Evolutionary conservation across 208 protist genomes (phyloP).

Genomic region (Leishmania turanica): DNA sequence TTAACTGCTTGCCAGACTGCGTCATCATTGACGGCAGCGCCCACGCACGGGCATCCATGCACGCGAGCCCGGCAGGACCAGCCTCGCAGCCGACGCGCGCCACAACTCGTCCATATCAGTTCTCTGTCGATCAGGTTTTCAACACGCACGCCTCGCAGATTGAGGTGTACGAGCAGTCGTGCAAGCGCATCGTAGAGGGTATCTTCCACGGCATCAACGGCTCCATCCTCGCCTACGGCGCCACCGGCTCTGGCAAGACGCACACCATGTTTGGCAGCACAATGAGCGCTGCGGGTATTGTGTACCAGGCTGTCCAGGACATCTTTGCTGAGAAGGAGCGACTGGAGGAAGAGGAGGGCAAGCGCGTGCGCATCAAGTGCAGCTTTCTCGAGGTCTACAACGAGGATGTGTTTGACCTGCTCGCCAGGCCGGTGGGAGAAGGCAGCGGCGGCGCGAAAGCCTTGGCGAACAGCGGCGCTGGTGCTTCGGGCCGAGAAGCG

Average conservation of each 20-base stretch:
- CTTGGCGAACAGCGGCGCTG: not conserved
- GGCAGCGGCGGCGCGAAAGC: conserved; percentile 48
- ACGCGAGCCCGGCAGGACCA: not conserved
- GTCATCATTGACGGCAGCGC: conserved; percentile 54
- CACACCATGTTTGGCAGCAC: conserved; percentile 90
- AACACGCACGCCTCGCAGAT: conserved; percentile 68
- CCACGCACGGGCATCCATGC: not conserved
- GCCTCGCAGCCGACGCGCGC: conserved; percentile 15
- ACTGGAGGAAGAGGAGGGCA: conserved; percentile 57
- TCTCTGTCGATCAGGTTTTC: conserved; percentile 73
- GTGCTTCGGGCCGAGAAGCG: not conserved
- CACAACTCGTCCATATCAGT: conserved; percentile 54
- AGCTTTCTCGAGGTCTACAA: conserved; percentile 92
- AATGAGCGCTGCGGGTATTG: conserved; percentile 76
- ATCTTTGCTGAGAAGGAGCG: conserved; percentile 75
- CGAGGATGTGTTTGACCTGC: conserved; percentile 86
- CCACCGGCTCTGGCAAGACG: conserved; percentile 90
- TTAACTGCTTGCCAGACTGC: conserved; percentile 68
- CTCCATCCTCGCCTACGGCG: conserved; percentile 87
- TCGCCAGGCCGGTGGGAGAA: conserved; percentile 25
- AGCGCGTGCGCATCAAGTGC: conserved; percentile 59
- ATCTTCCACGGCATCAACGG: conserved; percentile 86
- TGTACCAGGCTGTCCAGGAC: conserved; percentile 82
- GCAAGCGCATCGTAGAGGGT: conserved; percentile 62
- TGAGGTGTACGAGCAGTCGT: conserved; percentile 73